These are phyloP conservation scores for Yamadazyma songkhlaensis DNA, from an alignment of 1,139 yeast species.

Conservation along the genomic window DNA sequence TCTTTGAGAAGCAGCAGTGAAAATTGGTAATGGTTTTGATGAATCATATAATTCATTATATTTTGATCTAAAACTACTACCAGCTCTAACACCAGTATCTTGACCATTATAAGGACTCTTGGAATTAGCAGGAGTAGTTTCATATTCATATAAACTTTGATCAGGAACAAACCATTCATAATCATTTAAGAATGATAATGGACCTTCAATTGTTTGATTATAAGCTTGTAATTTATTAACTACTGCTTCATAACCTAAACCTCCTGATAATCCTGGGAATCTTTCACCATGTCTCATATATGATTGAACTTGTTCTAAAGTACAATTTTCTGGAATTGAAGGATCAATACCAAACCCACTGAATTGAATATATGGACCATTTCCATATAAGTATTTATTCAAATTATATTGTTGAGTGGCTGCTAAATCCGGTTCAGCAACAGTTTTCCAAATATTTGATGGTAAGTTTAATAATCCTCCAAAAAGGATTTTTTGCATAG, in stretches of 20 bases:
- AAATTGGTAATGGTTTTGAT: slow-evolving; percentile 24
- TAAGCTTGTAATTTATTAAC: slow-evolving; percentile 20
- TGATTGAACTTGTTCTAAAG: slow-evolving; percentile 34
- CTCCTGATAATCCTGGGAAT: slow-evolving; percentile 28
- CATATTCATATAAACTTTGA: slow-evolving; percentile 25
- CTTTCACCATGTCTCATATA: slow-evolving; percentile 38
- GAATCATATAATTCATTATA: slow-evolving; percentile 24
- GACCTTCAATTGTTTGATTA: slow-evolving; percentile 19
- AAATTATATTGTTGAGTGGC: slow-evolving; percentile 30
- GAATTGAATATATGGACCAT: slow-evolving; percentile 37
- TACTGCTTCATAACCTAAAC: slow-evolving; percentile 20
- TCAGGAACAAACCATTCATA: slow-evolving; percentile 24
- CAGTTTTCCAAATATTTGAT: slow-evolving; percentile 14
- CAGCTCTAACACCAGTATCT: slow-evolving; percentile 28
- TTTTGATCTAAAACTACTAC: slow-evolving; percentile 28
- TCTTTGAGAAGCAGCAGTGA: slow-evolving; percentile 31
- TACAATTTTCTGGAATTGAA: slow-evolving; percentile 29
- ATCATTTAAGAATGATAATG: slow-evolving; percentile 23
- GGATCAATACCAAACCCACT: slow-evolving; percentile 34
- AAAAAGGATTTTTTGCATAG: slow-evolving; percentile 10
- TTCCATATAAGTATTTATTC: slow-evolving; percentile 30
- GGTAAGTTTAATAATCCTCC: slow-evolving; percentile 15
- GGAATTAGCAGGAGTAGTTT: slow-evolving; percentile 24
- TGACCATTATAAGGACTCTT: slow-evolving; percentile 24
- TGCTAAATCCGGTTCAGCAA: slow-evolving; percentile 28